These are phyloP conservation scores for Phlyctochytrium planicorne DNA, from an alignment of 192 early-diverging fungal genomes.

Conservation along the genomic window DNA sequence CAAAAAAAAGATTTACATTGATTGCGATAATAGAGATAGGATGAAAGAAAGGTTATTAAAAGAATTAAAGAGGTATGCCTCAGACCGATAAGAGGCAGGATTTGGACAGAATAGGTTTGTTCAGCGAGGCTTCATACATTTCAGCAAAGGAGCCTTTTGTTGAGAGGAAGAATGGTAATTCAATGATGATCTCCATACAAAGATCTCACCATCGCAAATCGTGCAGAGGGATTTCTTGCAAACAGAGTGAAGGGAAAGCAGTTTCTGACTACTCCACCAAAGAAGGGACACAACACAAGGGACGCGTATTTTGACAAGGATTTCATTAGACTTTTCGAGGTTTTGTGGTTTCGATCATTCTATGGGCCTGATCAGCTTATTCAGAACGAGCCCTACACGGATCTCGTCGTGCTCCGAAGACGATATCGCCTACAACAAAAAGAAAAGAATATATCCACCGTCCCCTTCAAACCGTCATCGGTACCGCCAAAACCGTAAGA, in stretches of 20 bases:
- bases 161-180: constrained; percentile 37
- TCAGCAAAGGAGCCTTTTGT: constrained; percentile 43
- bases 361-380: not conserved
- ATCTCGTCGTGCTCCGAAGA: constrained; percentile 45
- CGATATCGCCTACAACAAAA: constrained; percentile 48
- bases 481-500: constrained; percentile 54
- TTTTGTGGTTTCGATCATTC: constrained; percentile 11
- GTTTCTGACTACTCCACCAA: constrained; percentile 49
- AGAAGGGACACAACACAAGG: constrained; percentile 50
- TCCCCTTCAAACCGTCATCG: constrained; percentile 51
- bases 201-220: constrained; percentile 5
- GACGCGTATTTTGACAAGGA: constrained; percentile 57
- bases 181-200: not conserved
- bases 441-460: constrained; percentile 49
- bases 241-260: constrained; percentile 53
- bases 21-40: too few species aligned
- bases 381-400: constrained; percentile 58
- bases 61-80: too few species aligned
- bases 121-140: constrained; percentile 53
- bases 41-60: too few species aligned
- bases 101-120: constrained; percentile 53
- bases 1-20: too few species aligned
- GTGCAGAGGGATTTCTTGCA: constrained; percentile 20
- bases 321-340: constrained; percentile 53
- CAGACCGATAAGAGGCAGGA: too few species aligned